phyloP scores from a whole-genome alignment of 352 stramenopile species.

The Globisporangium middletonii region DNA sequence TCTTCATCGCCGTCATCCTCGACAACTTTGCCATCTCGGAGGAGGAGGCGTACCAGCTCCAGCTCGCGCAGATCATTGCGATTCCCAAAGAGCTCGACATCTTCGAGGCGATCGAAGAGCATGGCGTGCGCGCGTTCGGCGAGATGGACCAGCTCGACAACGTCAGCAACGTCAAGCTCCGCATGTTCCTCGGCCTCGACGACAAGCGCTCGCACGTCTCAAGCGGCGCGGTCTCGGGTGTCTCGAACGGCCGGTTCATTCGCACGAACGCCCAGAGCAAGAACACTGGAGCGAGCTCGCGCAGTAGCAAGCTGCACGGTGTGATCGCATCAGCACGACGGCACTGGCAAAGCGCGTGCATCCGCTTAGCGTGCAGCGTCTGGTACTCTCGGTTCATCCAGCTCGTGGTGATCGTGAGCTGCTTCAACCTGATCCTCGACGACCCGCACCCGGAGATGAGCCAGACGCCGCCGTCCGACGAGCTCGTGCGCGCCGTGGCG shows the following conservation, averaged over 20 bases:
- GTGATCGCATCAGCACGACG: not conserved
- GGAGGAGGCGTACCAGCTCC: constrained; percentile 77
- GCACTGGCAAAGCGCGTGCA: constrained; percentile 16
- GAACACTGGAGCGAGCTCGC: not conserved
- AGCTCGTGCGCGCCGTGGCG: constrained; percentile 26
- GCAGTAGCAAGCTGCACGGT: not conserved
- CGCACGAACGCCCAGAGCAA: not conserved
- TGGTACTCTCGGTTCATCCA: constrained; percentile 59
- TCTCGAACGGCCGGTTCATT: constrained; percentile 7
- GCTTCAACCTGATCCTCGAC: constrained; percentile 61
- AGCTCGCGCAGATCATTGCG: constrained; percentile 76
- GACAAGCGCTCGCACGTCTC: constrained; percentile 6
- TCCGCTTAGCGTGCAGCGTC: constrained; percentile 20
- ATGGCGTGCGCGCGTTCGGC: constrained; percentile 64
- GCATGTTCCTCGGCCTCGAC: constrained; percentile 70
- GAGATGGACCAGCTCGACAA: constrained; percentile 79
- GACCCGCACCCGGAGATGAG: constrained; percentile 65
- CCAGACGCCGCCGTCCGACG: constrained; percentile 25
- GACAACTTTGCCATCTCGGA: constrained; percentile 81
- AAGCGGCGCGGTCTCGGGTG: not conserved
- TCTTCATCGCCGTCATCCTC: constrained; percentile 82
- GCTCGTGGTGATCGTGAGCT: constrained; percentile 69
- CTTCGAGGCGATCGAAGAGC: constrained; percentile 77
- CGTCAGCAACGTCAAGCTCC: constrained; percentile 73
- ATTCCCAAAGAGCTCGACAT: constrained; percentile 80